These are phyloP conservation scores for Phialophora expanda DNA, from an alignment of 2,329 filamentous ascomycete genomes.

Conservation along the genomic window DNA sequence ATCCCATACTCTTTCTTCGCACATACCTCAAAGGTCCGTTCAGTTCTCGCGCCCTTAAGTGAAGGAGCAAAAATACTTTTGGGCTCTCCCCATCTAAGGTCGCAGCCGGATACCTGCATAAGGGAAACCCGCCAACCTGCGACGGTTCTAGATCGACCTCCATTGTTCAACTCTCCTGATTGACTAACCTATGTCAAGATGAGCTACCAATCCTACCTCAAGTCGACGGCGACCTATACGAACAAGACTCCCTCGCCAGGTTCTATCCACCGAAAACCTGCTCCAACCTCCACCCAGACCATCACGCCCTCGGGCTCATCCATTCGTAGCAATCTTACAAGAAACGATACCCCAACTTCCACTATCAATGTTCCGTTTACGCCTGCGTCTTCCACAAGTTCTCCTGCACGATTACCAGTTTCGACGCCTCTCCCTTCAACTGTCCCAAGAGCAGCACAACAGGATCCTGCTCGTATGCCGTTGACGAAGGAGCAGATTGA, in stretches of 20 bases:
- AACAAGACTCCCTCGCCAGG: conserved; percentile 26
- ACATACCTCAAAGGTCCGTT: background rate
- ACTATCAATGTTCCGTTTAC: conserved; percentile 17
- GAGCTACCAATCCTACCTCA: conserved; percentile 34
- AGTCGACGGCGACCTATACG: conserved; percentile 23
- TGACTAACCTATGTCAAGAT: conserved; percentile 14
- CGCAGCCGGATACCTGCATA: background rate
- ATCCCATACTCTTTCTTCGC: background rate
- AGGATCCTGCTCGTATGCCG: conserved; percentile 26
- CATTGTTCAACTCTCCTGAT: background rate
- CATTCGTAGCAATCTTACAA: conserved; percentile 20
- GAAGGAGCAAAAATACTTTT: background rate
- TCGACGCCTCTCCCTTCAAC: conserved; percentile 7
- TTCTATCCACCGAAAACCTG: conserved; percentile 32
- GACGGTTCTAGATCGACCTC: background rate
- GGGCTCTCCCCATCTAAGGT: background rate
- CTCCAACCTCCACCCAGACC: conserved; percentile 9
- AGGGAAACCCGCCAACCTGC: background rate
- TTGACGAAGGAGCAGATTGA: conserved; percentile 50
- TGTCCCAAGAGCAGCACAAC: background rate
- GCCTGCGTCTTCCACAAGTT: conserved; percentile 25
- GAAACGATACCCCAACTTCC: conserved; percentile 19
- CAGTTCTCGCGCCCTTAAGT: background rate
- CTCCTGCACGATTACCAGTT: background rate
- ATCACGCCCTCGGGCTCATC: conserved; percentile 18